These are phyloP conservation scores for apple (Malus domestica) DNA, from an alignment of 306 rosid species.

Conservation along the genomic window ASM211411v1 NC_041800.1:28839233-28839732, in stretches of 20 bases:
- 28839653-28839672: constrained; percentile 47
- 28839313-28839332: constrained; percentile 58
- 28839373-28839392: constrained; percentile 48
- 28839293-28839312: constrained; percentile 89
- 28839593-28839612: not conserved
- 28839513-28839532: not conserved
- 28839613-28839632: not conserved
- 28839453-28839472: not conserved
- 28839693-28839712: constrained; percentile 79
- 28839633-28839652: constrained; percentile 32
- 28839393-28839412: constrained; percentile 56
- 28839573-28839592: not conserved
- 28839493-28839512: not conserved
- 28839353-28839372: constrained; percentile 76
- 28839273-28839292: constrained; percentile 94
- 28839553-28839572: not conserved
- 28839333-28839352: constrained; percentile 57
- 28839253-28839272: constrained; percentile 71
- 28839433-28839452: constrained; percentile 27
- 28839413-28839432: constrained; percentile 47
- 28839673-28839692: constrained; percentile 72
- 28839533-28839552: not conserved
- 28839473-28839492: constrained; percentile 2
- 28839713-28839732: constrained; percentile 99
- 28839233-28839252: constrained; percentile 39